Evolutionary conservation across 495 filamentous ascomycete species (phyloP), one percentile per base, ranked within the genome.

Genomic region (Neurospora sp.): DNA sequence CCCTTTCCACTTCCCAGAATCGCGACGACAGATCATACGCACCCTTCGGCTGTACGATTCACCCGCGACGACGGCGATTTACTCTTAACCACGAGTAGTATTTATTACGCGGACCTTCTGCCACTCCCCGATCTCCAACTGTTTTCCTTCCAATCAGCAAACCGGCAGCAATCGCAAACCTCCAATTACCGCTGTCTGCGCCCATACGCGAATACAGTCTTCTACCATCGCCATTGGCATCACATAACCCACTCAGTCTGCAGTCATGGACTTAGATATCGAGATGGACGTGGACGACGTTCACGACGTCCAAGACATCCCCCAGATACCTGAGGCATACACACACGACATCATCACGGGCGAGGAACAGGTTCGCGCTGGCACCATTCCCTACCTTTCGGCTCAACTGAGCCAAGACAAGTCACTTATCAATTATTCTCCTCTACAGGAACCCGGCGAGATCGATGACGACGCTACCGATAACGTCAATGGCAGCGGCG

Each of bases 261-360:
- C 69, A 59, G 78, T 77, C 68, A 92, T 92, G 91, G 92, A 94
- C 79, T 90, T 93, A 70, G 92, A 94, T 69, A 91, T 94, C 80
- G 92, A 94, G 69, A 87, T 87, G 84, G 85, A 85, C 69, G 80
- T 93, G 69, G 91, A 92, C 75, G 91, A 92, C 75, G 80, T 91
- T 27, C 90, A 88, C 73, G 80, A 84, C 76, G 79, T 80, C 53
- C 79, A 82, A 18, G 80, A 84, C 22, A 81, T 84, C 46, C 76
- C 83, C 8, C 78, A 75, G 27, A 76, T 85, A 14, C 80, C 79
- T 39, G 84, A 86, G 18, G 82, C 84, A 14, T 85, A 85, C 79
- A 73, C 77, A 80, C 75, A 85, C 77, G 78, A 87, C 81, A 76
- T 80, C 68, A 77, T 82, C 39, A 78, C 79, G 1, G 78, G 76